Base-by-base conservation (phyloP, 1,284 basidiomycete species). In the Chondrostereum purpureum region DNA sequence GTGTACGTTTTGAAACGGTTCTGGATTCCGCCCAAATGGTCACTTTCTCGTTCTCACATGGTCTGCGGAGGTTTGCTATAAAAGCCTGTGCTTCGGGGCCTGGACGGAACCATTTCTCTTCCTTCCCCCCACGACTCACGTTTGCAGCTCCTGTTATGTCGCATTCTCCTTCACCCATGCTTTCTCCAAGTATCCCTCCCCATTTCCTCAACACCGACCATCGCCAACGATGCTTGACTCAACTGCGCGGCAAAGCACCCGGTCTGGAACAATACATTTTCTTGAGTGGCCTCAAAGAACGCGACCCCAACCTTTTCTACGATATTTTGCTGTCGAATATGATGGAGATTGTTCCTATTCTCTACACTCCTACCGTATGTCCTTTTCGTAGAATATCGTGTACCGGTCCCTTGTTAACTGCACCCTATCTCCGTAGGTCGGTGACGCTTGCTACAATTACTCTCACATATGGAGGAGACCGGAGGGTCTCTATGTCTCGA, bases 331-430 rank as follows among this genome's bases (percentile, higher is more conserved):
- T 80, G 39, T 67, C 62, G 45, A 75, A 86, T 59, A 75, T 83
- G 73, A 67, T 75, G 61, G 72, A 75, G 59, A 59, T 75, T 46
- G 65, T 84, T 48, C 79, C 87, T 21, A 72, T 89, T 57, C 66
- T 88, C 40, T 91, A 91, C 66, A 92, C 89, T 2, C 90, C 88
- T 2, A 78, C 74, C 46, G 77, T 78, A 44, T 22, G 46, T 27
- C 50, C 44, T 11, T 38, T 47, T n/a, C 2, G n/a, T n/a, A n/a
- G n/a, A n/a, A n/a, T n/a, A n/a, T n/a, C n/a, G n/a, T n/a, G n/a
- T 20, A 24, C 22, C 1, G 21, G 35, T 38, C 33, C 55, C 53
- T 54, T 35, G 44, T 47, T 45, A 12, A 45, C 51, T 23, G 21
- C 24, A 14, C 24, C 19, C 41, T 19, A 31, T 34, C 19, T 67